Conservation (phyloP, 2,329 filamentous ascomycete genomes). For the Ascocoryne sarcoides region DNA sequence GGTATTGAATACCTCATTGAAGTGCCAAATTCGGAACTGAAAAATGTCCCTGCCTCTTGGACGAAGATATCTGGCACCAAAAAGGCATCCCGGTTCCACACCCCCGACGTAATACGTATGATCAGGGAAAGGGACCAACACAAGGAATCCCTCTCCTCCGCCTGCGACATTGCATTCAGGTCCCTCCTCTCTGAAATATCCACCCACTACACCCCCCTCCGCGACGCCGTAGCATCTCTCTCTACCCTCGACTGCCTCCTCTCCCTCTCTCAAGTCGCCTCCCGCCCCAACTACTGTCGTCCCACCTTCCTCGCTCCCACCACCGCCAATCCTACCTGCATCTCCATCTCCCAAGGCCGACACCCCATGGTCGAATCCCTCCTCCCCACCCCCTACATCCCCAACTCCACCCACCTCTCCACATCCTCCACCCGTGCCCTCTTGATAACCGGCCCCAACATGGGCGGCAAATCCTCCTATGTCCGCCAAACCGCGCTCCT, state of each 20-base stretch:
- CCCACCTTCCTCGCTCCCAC: constrained; percentile 58
- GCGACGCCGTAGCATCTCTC: constrained; percentile 79
- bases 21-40: constrained; percentile 72
- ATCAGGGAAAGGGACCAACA: constrained; percentile 87
- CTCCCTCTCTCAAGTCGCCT: constrained; percentile 75
- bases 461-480: constrained; percentile 98
- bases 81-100: constrained; percentile 85
- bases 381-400: constrained; percentile 78
- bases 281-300: constrained; percentile 78
- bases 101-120: constrained; percentile 76
- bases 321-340: constrained; percentile 30
- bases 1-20: constrained; percentile 95
- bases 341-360: constrained; percentile 66
- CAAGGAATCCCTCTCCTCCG: constrained; percentile 84
- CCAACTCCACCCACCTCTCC: constrained; percentile 73
- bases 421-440: constrained; percentile 44
- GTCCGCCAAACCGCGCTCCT: constrained; percentile 89
- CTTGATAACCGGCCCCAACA: constrained; percentile 93
- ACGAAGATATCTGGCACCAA: constrained; percentile 92
- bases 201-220: constrained; percentile 77
- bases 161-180: constrained; percentile 77
- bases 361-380: constrained; percentile 96
- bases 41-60: constrained; percentile 89
- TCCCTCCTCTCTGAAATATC: constrained; percentile 65
- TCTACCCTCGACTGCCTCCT: constrained; percentile 84